Base-by-base conservation (phyloP, 2,329 filamentous ascomycete genomes). In the Botrytis cinerea region DNA sequence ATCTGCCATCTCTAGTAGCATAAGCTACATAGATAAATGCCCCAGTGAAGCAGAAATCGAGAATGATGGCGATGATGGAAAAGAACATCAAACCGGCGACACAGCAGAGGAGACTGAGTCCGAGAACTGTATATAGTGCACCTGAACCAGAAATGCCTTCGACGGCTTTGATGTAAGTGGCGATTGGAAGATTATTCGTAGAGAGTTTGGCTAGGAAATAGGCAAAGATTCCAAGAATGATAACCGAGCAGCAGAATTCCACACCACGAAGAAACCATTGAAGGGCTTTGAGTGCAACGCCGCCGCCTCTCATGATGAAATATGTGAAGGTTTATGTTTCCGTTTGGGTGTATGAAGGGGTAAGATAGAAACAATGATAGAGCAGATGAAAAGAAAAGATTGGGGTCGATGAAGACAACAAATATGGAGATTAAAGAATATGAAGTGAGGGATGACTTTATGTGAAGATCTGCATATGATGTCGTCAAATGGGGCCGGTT, bases 1-100 rank as follows among this genome's bases (percentile, higher is more conserved):
- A 87, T 0, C 89, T 88, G 54, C 94, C 94, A 73, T 88, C 83
- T 54, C 92, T 88, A 74, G 93, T 95, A 75, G 93, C 86, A 67
- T 91, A 85, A 0, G 94, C 93, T 74, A 98, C 88, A 80, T 94
- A 97, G 80, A 97, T 88, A 85, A 96, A 96, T 74, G 86, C 89
- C 59, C 88, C 93, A 70, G 89, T 84, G 82, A 97, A 97, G 79
- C 87, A 87, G 71, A 96, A 78, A 80, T 98, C 93, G 66, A 98
- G 85, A 38, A 95, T 75, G 75, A 97, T 89, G 76, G 89, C 92
- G 71, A 96, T 76, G 79, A 91, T 86, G 5, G 92, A 92, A 74
- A 94, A 91, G 82, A 95, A 85, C 7, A 87, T 85, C 75, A 92
- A 87, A 43, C 94, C 94, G 51, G 92, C 93, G 9, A 97, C 84